Evolutionary conservation across 768 basidiomycete genomes (phyloP), one percentile per base, ranked within the genome.

Genomic region (Filobasidium floriforme): DNA sequence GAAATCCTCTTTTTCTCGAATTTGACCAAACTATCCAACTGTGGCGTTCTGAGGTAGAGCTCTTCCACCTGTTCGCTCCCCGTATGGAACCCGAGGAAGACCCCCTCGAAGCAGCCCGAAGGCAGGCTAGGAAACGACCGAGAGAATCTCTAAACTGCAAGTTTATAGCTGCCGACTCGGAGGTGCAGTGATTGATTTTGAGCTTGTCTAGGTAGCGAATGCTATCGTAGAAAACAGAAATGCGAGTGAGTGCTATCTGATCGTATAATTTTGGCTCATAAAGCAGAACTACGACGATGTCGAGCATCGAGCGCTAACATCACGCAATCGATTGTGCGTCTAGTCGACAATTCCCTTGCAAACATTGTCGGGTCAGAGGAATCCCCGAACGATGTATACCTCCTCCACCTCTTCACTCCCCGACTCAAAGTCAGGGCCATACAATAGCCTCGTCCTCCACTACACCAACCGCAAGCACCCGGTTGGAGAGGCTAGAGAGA

Each of bases 71-170:
- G 82, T 41, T 83, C 76, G 0, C 87, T 67, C 85, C 85, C 0
- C 80, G 82, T 4, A 85, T 66, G 82, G 82, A n/a, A 83, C 84
- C 0, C 90, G 88, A 0, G 87, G 84, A 0, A 90, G 89, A 0
- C 90, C 88, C 0, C 84, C 81, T 14, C 88, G 83, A 3, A 91
- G 91, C 54, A 86, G 88, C 24, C 93, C 79, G 62, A 90, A 82
- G 24, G 86, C 5, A 5, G 46, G 46, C 46, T 15, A 49, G 46
- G 46, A 49, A 49, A 49, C 46, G 46, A 49, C 46, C 46, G 46
- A 49, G 46, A 14, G 46, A 49, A 22, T 12, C 4, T 3, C 46
- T 49, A 2, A 49, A 49, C 46, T 49, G 46, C n/a, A n/a, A n/a
- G n/a, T n/a, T n/a, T n/a, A n/a, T n/a, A n/a, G n/a, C n/a, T n/a